Evolutionary conservation across 352 stramenopile genomes (phyloP).

Genomic region (Pythium scleroteichum): DNA sequence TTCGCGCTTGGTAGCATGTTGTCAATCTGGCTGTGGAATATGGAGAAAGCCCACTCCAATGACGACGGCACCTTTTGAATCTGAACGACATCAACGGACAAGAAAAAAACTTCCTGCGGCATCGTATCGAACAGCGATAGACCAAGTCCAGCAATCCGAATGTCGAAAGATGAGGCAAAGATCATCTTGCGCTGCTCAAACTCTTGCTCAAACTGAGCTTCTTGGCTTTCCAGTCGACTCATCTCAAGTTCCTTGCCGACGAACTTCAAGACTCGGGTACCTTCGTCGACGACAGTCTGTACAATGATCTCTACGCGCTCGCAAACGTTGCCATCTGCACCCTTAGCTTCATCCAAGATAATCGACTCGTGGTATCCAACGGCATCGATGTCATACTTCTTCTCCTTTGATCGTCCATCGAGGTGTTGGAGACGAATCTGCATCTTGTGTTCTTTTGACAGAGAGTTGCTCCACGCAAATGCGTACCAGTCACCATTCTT

Average conservation of each 20-base stretch:
- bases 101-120: conserved; percentile 84
- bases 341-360: conserved; percentile 49
- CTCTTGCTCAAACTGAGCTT: conserved; percentile 63
- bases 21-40: conserved; percentile 83
- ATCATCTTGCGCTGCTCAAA: conserved; percentile 80
- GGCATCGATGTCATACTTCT: conserved; percentile 83
- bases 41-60: conserved; percentile 71
- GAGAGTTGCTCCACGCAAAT: conserved; percentile 84
- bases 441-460: conserved; percentile 83
- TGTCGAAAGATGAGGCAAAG: conserved; percentile 81
- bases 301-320: conserved; percentile 65
- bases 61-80: conserved; percentile 71
- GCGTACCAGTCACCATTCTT: conserved; percentile 73
- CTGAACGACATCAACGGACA: conserved; percentile 76
- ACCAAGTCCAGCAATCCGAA: conserved; percentile 74
- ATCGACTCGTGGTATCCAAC: conserved; percentile 78
- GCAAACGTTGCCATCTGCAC: conserved; percentile 38
- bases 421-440: conserved; percentile 62
- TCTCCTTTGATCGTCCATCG: conserved; percentile 58
- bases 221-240: conserved; percentile 63
- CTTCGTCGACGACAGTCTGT: conserved; percentile 80
- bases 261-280: conserved; percentile 80
- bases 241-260: conserved; percentile 80
- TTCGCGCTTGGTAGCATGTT: conserved; percentile 83
- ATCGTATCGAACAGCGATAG: conserved; percentile 76